Base-by-base conservation (phyloP, 805 yeast genomes). In the Schwanniomyces sp. region DNA sequence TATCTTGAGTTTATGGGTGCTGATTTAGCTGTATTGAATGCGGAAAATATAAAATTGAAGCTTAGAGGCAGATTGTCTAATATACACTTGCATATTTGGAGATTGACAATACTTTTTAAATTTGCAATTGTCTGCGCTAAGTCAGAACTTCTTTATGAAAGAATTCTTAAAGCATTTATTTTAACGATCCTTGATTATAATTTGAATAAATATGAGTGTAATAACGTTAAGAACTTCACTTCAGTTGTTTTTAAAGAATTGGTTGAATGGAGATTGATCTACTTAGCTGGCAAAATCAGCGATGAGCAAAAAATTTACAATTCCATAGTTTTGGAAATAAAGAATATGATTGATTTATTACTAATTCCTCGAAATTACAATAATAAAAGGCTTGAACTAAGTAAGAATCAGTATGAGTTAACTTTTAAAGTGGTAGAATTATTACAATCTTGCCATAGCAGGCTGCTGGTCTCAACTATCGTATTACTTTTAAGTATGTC, bases 111-210 rank as follows among this genome's bases (percentile, higher is more conserved):
- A 11, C 42, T 66, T 10, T 54, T 62, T 43, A 54, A 50, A 39
- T 40, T 47, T 53, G 25, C 16, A 5, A 29, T 43, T 10, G 17
- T 26, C 5, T n/a, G 26, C 16, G 32, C 28, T 30, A 21, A 14
- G 16, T n/a, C 49, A 9, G 40, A 42, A 16, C 18, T 1, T 2
- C 37, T 40, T 12, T 40, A 40, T 34, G 21, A 42, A 9, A 17
- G 12, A 11, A 29, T 42, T 17, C 17, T 46, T n/a, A 46, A 46
- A 26, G 32, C 49, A 28, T 42, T 42, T 25, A 26, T 46, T 29
- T 46, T 49, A 12, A 47, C 58, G 1, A 36, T 59, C 18, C 56
- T 63, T 16, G 76, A 71, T 52, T 68, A 56, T 46, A 64, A 64
- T 50, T 49, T 61, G 29, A 61, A 60, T 44, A 52, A 56, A 41